These are phyloP conservation scores for Arachnomyces sp. DNA, from an alignment of 2,329 filamentous ascomycete species.

Conservation along the genomic window DNA sequence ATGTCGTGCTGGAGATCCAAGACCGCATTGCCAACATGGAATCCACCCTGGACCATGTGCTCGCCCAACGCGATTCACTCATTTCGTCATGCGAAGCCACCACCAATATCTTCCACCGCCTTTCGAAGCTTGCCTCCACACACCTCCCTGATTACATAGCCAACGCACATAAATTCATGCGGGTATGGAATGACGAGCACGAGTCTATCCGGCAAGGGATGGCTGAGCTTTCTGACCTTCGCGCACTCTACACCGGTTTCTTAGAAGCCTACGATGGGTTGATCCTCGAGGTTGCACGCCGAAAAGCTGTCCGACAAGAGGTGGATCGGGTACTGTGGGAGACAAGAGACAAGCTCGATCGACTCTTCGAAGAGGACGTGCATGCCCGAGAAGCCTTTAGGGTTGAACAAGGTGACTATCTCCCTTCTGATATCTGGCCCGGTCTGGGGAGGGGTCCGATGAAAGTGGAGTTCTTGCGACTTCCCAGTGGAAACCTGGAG, in stretches of 20 bases:
- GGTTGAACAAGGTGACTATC: slow-evolving; percentile 72
- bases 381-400: slow-evolving; percentile 70
- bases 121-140: slow-evolving; percentile 58
- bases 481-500: slow-evolving; percentile 29
- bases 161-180: slow-evolving; percentile 40
- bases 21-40: slow-evolving; percentile 74
- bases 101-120: slow-evolving; percentile 54
- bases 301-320: slow-evolving; percentile 64
- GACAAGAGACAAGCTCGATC: slow-evolving; percentile 68
- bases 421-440: slow-evolving; percentile 83
- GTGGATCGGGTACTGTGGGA: slow-evolving; percentile 69
- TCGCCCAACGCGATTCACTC: slow-evolving; percentile 54
- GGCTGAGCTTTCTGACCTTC: slow-evolving; percentile 67
- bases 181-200: slow-evolving; percentile 66
- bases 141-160: slow-evolving; percentile 51
- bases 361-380: slow-evolving; percentile 65
- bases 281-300: slow-evolving; percentile 72
- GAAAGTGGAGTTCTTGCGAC: slow-evolving; percentile 33
- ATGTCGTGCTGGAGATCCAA: slow-evolving; percentile 60
- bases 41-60: slow-evolving; percentile 55
- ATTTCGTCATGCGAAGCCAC: slow-evolving; percentile 51
- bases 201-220: slow-evolving; percentile 61
- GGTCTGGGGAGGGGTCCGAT: slow-evolving; percentile 57
- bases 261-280: slow-evolving; percentile 75
- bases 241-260: slow-evolving; percentile 82